These are phyloP conservation scores for Ceratocystis alfenasii DNA, from an alignment of 2,329 filamentous ascomycete genomes.

Conservation along the genomic window DNA sequence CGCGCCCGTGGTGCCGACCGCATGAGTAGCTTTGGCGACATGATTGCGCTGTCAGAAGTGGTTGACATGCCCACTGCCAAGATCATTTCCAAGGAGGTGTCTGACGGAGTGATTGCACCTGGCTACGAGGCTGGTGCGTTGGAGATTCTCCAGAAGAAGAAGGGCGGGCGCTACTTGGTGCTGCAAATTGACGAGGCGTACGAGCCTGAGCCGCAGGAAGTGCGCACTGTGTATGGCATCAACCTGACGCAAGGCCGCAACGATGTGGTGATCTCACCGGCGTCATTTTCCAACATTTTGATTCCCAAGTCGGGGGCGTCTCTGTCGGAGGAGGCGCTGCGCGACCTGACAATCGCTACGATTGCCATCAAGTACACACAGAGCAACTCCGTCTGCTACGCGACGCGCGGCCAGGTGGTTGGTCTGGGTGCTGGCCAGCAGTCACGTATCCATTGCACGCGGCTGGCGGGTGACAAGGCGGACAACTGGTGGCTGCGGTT, in stretches of 20 bases:
- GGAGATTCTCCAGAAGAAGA: conserved; percentile 92
- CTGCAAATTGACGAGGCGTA: conserved; percentile 88
- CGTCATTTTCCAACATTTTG: conserved; percentile 75
- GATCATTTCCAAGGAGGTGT: conserved; percentile 97
- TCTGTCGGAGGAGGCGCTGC: conserved; percentile 68
- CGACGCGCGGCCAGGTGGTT: conserved; percentile 82
- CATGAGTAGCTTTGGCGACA: conserved; percentile 96
- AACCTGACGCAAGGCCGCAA: conserved; percentile 85
- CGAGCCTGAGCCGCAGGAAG: conserved; percentile 67
- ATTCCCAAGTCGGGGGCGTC: conserved; percentile 65
- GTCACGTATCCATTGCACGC: conserved; percentile 95
- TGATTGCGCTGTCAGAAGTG: conserved; percentile 83
- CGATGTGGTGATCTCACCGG: conserved; percentile 72
- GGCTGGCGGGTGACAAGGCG: conserved; percentile 92
- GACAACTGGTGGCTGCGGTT: conserved; percentile 99
- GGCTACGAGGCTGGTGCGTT: conserved; percentile 75
- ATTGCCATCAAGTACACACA: conserved; percentile 98
- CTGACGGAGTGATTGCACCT: conserved; percentile 89
- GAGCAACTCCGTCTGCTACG: conserved; percentile 98
- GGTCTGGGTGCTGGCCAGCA: conserved; percentile 94
- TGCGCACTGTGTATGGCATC: conserved; percentile 80
- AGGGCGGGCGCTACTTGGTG: conserved; percentile 91
- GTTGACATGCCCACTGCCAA: conserved; percentile 89
- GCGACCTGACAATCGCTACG: conserved; percentile 87
- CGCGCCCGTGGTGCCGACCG: conserved; percentile 90